Percentiles rank a stretch among this genome's conserved stretches.
These are phyloP conservation scores for Penicillium taxi DNA, from an alignment of 495 filamentous ascomycete species.

Conservation along the genomic window DNA sequence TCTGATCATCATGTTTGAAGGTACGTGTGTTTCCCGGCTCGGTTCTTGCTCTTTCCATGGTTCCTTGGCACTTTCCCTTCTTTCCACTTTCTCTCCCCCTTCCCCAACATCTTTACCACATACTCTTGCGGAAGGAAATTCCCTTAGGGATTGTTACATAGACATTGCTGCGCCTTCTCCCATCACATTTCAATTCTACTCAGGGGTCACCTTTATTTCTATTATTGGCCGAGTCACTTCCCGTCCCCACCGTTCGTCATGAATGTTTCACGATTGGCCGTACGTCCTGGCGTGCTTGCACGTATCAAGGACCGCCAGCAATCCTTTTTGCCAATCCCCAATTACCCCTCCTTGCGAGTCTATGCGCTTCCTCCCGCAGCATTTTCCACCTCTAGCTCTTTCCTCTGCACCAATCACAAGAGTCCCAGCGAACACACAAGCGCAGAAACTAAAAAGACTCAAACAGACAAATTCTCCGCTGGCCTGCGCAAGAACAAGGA, in stretches of 20 bases:
- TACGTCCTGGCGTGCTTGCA: slow-evolving; percentile 11
- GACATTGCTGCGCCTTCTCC: neutral
- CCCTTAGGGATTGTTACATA: no score
- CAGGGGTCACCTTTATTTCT: no score
- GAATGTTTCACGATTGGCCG: slow-evolving; percentile 18
- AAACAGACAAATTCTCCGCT: slow-evolving; percentile 25
- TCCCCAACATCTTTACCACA: slow-evolving; percentile 6
- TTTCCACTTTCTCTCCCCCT: slow-evolving; percentile 5
- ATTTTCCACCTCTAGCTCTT: slow-evolving; percentile 19
- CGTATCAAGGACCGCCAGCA: slow-evolving; percentile 3
- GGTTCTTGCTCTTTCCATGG: slow-evolving; percentile 1
- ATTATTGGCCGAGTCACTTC: no score
- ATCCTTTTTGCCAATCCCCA: neutral
- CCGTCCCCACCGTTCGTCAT: slow-evolving; percentile 18
- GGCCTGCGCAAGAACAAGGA: slow-evolving; percentile 50
- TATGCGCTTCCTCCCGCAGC: slow-evolving; percentile 3
- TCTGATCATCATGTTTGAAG: neutral
- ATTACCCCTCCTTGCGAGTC: no score
- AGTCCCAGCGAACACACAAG: slow-evolving; percentile 9
- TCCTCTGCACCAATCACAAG: slow-evolving; percentile 12
- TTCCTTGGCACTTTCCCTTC: slow-evolving; percentile 11
- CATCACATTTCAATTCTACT: neutral
- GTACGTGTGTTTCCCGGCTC: slow-evolving; percentile 13
- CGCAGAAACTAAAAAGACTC: slow-evolving; percentile 13
- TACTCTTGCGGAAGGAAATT: slow-evolving; percentile 1